Conservation (phyloP, 768 basidiomycete genomes). For the Imleria badia region DNA sequence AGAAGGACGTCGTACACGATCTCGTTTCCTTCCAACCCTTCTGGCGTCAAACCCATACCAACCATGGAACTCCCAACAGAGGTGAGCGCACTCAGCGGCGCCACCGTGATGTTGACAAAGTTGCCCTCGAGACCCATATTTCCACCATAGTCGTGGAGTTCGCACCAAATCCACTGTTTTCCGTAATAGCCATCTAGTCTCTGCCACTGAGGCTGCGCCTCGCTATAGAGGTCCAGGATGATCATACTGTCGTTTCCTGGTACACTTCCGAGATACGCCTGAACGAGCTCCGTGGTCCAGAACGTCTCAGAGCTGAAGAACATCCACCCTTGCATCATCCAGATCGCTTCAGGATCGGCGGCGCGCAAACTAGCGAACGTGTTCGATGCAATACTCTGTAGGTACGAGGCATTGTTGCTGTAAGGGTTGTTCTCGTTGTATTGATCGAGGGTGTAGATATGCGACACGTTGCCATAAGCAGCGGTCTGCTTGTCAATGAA, state of each 20-base stretch:
- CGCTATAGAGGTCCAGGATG: slow-evolving; percentile 41
- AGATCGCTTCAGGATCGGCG: slow-evolving; percentile 40
- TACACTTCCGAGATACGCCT: slow-evolving; percentile 40
- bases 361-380: slow-evolving; percentile 38
- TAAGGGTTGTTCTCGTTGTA: slow-evolving; percentile 44
- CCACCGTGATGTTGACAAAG: slow-evolving; percentile 34
- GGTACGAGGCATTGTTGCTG: slow-evolving; percentile 33
- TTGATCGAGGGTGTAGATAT: slow-evolving; percentile 45
- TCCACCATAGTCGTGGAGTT: slow-evolving; percentile 41
- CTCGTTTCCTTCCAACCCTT: slow-evolving; percentile 45
- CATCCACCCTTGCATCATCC: slow-evolving; percentile 46
- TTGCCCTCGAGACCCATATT: slow-evolving; percentile 40
- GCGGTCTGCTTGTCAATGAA: slow-evolving; percentile 40
- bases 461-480: slow-evolving; percentile 39
- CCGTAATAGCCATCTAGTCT: slow-evolving; percentile 39
- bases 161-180: slow-evolving; percentile 43
- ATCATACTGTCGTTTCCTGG: slow-evolving; percentile 39
- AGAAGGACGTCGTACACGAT: slow-evolving; percentile 42
- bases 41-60: slow-evolving; percentile 40
- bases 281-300: slow-evolving; percentile 41
- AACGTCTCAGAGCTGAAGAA: slow-evolving; percentile 37
- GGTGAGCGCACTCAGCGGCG: slow-evolving; percentile 33
- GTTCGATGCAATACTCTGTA: slow-evolving; percentile 32
- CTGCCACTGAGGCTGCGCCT: slow-evolving; percentile 43
- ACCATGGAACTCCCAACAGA: slow-evolving; percentile 35